These are phyloP conservation scores for Tubosaeta sp. DNA, from an alignment of 768 basidiomycete species.

Conservation along the genomic window DNA sequence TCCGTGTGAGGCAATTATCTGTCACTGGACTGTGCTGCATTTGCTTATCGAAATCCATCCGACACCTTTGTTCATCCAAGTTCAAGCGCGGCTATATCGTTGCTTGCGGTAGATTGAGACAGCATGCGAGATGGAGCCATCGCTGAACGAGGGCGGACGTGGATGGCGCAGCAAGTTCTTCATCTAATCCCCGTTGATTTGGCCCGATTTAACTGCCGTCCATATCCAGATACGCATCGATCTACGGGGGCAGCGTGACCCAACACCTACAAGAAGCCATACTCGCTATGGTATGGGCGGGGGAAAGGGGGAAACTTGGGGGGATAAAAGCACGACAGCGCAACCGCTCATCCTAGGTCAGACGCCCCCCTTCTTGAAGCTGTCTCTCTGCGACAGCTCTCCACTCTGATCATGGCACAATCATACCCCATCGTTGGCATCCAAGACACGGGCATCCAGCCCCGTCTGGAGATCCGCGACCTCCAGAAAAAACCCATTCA, in stretches of 20 bases:
- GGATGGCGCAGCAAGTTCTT: too few relatives aligned
- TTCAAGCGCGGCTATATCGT: background rate
- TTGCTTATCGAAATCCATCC: background rate
- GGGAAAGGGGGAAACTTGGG: background rate
- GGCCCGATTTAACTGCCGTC: background rate
- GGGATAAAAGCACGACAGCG: background rate
- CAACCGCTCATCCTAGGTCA: background rate
- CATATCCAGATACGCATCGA: background rate
- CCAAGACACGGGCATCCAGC: conserved; percentile 2
- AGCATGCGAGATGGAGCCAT: background rate
- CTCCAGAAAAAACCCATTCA: conserved; percentile 8
- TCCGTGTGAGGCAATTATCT: background rate
- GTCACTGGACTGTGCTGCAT: background rate
- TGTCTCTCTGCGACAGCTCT: background rate
- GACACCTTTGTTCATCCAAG: background rate
- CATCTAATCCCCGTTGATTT: background rate
- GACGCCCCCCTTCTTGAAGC: background rate
- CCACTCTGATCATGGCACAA: conserved; percentile 8
- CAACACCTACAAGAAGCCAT: background rate
- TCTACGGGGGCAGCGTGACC: background rate
- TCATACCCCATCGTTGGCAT: conserved; percentile 9
- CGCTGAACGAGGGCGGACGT: background rate
- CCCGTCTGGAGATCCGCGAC: conserved; percentile 15
- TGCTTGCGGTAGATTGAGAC: background rate
- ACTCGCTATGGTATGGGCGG: background rate